phyloP scores from a whole-genome alignment of 768 basidiomycete genomes.

The Suillus subalutaceus region DNA sequence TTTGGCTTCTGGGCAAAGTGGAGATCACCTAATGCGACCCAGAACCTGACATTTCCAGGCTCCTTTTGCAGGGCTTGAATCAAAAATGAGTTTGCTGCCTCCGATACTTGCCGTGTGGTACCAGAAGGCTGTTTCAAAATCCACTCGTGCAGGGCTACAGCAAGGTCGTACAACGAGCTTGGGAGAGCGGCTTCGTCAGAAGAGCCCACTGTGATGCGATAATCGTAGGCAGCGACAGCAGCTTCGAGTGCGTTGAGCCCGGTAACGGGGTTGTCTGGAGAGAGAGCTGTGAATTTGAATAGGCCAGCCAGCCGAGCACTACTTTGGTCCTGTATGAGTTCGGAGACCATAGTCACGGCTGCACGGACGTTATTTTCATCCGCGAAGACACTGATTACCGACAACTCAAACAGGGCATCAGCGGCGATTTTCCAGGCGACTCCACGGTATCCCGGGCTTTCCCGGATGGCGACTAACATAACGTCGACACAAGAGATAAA shows the following conservation, averaged over 20 bases:
- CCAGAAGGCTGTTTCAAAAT: slow-evolving; percentile 31
- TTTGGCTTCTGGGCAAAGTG: slow-evolving; percentile 68
- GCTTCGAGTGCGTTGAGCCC: slow-evolving; percentile 48
- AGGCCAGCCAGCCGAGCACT: slow-evolving; percentile 46
- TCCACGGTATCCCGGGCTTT: slow-evolving; percentile 63
- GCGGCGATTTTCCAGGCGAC: slow-evolving; percentile 84
- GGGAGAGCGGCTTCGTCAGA: slow-evolving; percentile 52
- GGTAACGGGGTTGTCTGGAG: slow-evolving; percentile 26
- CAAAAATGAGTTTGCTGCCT: slow-evolving; percentile 54
- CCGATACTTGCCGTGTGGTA: slow-evolving; percentile 31
- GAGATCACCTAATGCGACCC: slow-evolving; percentile 81
- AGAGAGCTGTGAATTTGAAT: slow-evolving; percentile 36
- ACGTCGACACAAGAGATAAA: slow-evolving; percentile 62
- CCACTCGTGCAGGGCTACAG: slow-evolving; percentile 59
- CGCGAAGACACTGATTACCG: slow-evolving; percentile 50
- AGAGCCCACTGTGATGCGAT: slow-evolving; percentile 59
- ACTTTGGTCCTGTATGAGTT: slow-evolving; percentile 42
- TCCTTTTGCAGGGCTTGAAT: slow-evolving; percentile 76
- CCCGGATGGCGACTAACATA: slow-evolving; percentile 50
- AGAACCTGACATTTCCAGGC: slow-evolving; percentile 71
- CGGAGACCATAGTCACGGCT: slow-evolving; percentile 36
- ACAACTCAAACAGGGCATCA: slow-evolving; percentile 75
- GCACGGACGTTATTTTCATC: slow-evolving; percentile 44
- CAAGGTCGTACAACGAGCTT: slow-evolving; percentile 77
- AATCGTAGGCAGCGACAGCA: slow-evolving; percentile 61